Conservation (phyloP, 805 yeast species). For the Candida silvatica region DNA sequence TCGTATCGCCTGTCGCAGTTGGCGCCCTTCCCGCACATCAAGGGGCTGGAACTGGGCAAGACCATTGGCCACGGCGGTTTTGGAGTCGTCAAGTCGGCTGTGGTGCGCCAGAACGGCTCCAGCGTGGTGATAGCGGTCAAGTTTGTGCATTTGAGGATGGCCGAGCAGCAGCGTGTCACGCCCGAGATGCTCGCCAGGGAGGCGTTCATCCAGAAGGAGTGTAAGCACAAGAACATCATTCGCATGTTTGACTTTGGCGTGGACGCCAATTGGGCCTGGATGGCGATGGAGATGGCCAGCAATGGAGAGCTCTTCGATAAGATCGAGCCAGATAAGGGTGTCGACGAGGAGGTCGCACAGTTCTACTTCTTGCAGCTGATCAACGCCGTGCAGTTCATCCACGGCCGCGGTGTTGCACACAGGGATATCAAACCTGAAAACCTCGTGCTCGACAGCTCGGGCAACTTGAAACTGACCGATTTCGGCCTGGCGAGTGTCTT, state of each 20-base stretch:
- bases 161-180: slow-evolving; percentile 23
- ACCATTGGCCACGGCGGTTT: slow-evolving; percentile 64
- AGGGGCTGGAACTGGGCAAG: slow-evolving; percentile 36
- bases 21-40: slow-evolving; percentile 39
- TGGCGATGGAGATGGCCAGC: slow-evolving; percentile 58
- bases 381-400: slow-evolving; percentile 52
- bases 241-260: slow-evolving; percentile 45
- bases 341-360: slow-evolving; percentile 57
- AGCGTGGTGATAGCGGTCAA: slow-evolving; percentile 40
- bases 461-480: slow-evolving; percentile 68
- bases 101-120: slow-evolving; percentile 21
- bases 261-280: slow-evolving; percentile 51
- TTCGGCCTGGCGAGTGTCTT: slow-evolving; percentile 67
- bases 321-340: slow-evolving; percentile 69
- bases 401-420: slow-evolving; percentile 56
- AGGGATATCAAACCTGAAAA: slow-evolving; percentile 67
- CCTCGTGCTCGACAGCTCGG: slow-evolving; percentile 50
- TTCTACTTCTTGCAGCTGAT: slow-evolving; percentile 61
- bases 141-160: slow-evolving; percentile 35
- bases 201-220: slow-evolving; percentile 47
- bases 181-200: slow-evolving; percentile 38
- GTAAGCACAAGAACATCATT: slow-evolving; percentile 55
- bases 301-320: slow-evolving; percentile 77
- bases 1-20: slow-evolving; percentile 35
- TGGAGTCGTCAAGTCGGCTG: slow-evolving; percentile 51